Evolutionary conservation across 2,329 filamentous ascomycete genomes (phyloP).

Genomic region (Mycosphaerelloides madeirae): DNA sequence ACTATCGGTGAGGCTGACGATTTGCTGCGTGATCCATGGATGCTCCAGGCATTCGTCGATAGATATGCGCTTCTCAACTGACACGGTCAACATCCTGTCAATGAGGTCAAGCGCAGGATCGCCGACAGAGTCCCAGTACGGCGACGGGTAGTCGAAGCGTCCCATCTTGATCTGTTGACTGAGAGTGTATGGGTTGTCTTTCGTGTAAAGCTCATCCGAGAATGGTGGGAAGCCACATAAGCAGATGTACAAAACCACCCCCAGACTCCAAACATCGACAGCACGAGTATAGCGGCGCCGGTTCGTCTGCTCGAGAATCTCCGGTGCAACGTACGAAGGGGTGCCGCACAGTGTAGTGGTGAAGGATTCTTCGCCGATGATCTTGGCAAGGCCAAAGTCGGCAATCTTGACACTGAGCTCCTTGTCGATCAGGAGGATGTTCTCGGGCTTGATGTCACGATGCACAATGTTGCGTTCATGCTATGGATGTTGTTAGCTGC

Average conservation of each 20-base stretch:
- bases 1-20: conserved; percentile 60
- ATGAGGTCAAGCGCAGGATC: conserved; percentile 89
- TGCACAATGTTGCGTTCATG: conserved; percentile 97
- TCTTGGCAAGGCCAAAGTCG: conserved; percentile 95
- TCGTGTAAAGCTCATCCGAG: conserved; percentile 76
- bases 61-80: conserved; percentile 76
- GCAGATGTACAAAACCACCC: conserved; percentile 97
- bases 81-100: conserved; percentile 87
- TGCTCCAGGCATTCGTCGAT: conserved; percentile 88
- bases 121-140: conserved; percentile 87
- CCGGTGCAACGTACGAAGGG: conserved; percentile 84
- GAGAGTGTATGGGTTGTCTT: conserved; percentile 78
- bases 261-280: conserved; percentile 93
- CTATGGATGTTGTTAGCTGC: conserved; percentile 45
- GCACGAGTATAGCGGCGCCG: conserved; percentile 88
- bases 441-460: conserved; percentile 95
- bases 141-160: conserved; percentile 88
- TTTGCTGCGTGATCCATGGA: conserved; percentile 67
- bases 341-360: conserved; percentile 93
- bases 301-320: conserved; percentile 79
- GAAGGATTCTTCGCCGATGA: conserved; percentile 97
- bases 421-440: conserved; percentile 84
- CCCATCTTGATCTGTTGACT: conserved; percentile 87
- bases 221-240: conserved; percentile 96
- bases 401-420: conserved; percentile 84